A percentile compares a stretch with the other conserved stretches of the same genome.
Evolutionary conservation across 352 stramenopile species (phyloP).

Genomic region (Globisporangium polare): DNA sequence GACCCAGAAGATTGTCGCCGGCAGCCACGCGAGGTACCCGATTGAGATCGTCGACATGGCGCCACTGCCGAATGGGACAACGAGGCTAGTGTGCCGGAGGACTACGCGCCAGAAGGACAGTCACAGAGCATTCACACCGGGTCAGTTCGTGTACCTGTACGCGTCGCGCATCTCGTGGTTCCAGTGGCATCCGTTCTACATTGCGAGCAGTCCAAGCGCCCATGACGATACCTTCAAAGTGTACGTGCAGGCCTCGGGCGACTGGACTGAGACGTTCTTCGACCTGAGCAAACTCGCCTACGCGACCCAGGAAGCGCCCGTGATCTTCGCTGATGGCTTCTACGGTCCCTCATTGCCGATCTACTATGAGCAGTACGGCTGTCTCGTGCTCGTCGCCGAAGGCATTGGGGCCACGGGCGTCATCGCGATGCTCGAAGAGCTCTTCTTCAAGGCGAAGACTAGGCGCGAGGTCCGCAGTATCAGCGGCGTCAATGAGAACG

Average conservation of each 20-base stretch:
- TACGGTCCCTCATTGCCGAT: conserved; percentile 19
- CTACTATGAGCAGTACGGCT: conserved; percentile 26
- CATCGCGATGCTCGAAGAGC: conserved; percentile 25
- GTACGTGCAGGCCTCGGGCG: conserved; percentile 18
- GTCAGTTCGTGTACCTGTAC: conserved; percentile 29
- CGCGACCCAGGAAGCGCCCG: conserved; percentile 19
- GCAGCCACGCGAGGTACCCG: conserved; percentile 18
- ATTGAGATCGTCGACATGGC: conserved; percentile 29
- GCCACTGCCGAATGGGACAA: conserved; percentile 24
- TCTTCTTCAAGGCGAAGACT: conserved; percentile 15
- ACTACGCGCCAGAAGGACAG: not conserved
- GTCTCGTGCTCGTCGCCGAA: conserved; percentile 28
- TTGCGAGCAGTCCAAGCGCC: conserved; percentile 23
- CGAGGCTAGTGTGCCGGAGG: conserved; percentile 17
- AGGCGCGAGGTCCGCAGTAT: not conserved
- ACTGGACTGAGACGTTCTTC: conserved; percentile 22
- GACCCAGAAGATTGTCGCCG: conserved; percentile 13
- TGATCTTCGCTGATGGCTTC: conserved; percentile 28
- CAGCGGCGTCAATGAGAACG: not conserved
- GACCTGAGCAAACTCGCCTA: conserved; percentile 27
- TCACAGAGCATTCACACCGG: conserved; percentile 15
- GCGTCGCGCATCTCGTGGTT: conserved; percentile 26
- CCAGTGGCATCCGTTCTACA: conserved; percentile 26
- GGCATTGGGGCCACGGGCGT: conserved; percentile 24
- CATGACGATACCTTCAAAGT: conserved; percentile 21